Conservation (phyloP, 805 yeast genomes). For the Metschnikowia sp. region DNA sequence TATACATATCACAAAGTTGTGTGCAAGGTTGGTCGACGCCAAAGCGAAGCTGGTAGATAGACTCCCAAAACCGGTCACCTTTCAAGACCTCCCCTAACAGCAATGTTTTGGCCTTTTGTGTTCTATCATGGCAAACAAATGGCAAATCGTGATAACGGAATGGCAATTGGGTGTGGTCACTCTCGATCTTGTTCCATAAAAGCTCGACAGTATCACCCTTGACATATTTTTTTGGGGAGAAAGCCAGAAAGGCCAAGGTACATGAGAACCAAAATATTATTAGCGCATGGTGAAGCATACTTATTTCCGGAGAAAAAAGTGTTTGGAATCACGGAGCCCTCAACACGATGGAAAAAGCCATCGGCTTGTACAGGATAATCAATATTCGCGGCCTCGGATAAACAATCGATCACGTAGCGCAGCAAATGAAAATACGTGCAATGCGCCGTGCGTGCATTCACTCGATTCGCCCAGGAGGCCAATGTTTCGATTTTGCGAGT, state of each 20-base stretch:
- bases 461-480: too few species aligned
- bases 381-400: background rate
- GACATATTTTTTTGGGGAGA: slow-evolving; percentile 37
- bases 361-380: slow-evolving; percentile 1
- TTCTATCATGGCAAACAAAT: slow-evolving; percentile 70
- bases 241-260: slow-evolving; percentile 14
- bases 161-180: slow-evolving; percentile 74
- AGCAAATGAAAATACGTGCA: too few species aligned
- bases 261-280: slow-evolving; percentile 4
- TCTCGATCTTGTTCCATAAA: slow-evolving; percentile 72
- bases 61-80: slow-evolving; percentile 78
- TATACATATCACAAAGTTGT: slow-evolving; percentile 64
- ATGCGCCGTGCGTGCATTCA: too few species aligned
- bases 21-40: slow-evolving; percentile 65
- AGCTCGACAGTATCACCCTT: slow-evolving; percentile 64
- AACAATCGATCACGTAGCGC: too few species aligned
- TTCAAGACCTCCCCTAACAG: slow-evolving; percentile 74
- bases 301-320: background rate
- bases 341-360: background rate
- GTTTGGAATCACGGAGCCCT: background rate
- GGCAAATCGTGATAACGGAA: slow-evolving; percentile 74
- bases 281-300: slow-evolving; percentile 10
- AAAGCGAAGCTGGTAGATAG: slow-evolving; percentile 64
- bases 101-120: slow-evolving; percentile 49
- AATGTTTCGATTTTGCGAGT: too few species aligned